Base-by-base conservation (phyloP, 2,329 filamentous ascomycete species). In the Zymoseptoria pseudotritici region DNA sequence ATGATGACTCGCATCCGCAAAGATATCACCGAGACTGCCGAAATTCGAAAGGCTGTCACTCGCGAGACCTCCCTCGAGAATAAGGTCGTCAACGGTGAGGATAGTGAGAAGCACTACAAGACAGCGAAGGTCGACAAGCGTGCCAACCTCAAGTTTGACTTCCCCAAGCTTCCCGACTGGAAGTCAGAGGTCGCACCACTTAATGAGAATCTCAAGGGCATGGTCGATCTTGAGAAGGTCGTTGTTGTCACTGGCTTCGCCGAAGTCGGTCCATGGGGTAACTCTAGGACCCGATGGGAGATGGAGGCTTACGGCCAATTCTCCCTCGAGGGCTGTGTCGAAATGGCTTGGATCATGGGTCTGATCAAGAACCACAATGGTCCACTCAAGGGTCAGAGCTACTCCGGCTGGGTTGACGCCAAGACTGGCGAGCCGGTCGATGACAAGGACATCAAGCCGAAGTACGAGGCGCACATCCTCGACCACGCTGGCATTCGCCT, bases 321-420 rank as follows among this genome's bases (percentile, higher is more conserved):
- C 80, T 97, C 94, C 8, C 85, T 99, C 13, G 95, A 99, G 76
- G 94, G 94, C 29, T 97, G 94, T 71, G 88, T 99, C 62, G 94
- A 99, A 78, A 99, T 99, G 94, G 92, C 94, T 31, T 99, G 94
- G 94, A 91, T 99, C 76, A 99, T 97, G 93, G 94, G 94, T 72
- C 86, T 97, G 61, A 97, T 99, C 80, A 97, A 93, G 83, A 96
- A 99, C 76, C 90, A 96, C 81, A 97, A 97, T 69, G 94, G 94
- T 19, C 87, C 88, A 31, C 85, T 99, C 74, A 99, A 99, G 81
- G 94, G 94, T 74, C 89, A 96, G 79, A 89, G 89, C 65, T 97
- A 99, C 79, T 91, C 93, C 67, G 94, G 94, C 68, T 99, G 90
- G 91, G 90, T 99, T 61, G 94, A 99, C 72, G 83, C 86, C 73